Conservation (phyloP, 495 filamentous ascomycete species). For the Penicillium flavigenum region DNA sequence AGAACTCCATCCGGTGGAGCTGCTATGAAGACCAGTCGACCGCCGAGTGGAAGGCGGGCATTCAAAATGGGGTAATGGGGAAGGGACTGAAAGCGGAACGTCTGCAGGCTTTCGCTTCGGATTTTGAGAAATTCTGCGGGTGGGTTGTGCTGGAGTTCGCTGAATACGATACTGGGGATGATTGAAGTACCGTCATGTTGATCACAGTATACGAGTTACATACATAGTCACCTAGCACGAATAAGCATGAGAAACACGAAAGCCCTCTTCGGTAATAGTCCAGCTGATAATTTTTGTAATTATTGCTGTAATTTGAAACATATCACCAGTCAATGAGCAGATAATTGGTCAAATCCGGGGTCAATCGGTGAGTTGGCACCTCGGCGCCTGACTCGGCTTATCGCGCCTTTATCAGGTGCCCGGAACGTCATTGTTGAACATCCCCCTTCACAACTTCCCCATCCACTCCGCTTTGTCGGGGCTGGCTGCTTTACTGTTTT, state of each 20-base stretch:
- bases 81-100: conserved; percentile 66
- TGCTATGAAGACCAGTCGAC: conserved; percentile 74
- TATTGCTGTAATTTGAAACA: not conserved
- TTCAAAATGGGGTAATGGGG: conserved; percentile 74
- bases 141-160: conserved; percentile 86
- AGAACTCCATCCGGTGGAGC: conserved; percentile 90
- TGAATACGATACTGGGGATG: conserved; percentile 51
- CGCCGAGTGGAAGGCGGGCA: conserved; percentile 66
- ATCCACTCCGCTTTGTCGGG: conserved; percentile 13
- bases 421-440: conserved; percentile 30
- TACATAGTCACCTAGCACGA: not conserved
- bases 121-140: conserved; percentile 88
- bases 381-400: conserved; percentile 42
- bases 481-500: conserved; percentile 1
- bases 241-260: not conserved
- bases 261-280: not conserved
- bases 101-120: conserved; percentile 70
- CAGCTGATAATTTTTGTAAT: not conserved
- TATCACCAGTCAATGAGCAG: not conserved
- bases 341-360: not conserved
- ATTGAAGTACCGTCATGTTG: conserved; percentile 1
- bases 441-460: conserved; percentile 13
- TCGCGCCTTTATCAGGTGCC: conserved; percentile 34
- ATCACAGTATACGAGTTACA: not conserved
- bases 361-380: conserved; percentile 15